These are phyloP conservation scores for Arxiozyma slooffiae DNA, from an alignment of 1,139 yeast species.

Conservation along the genomic window DNA sequence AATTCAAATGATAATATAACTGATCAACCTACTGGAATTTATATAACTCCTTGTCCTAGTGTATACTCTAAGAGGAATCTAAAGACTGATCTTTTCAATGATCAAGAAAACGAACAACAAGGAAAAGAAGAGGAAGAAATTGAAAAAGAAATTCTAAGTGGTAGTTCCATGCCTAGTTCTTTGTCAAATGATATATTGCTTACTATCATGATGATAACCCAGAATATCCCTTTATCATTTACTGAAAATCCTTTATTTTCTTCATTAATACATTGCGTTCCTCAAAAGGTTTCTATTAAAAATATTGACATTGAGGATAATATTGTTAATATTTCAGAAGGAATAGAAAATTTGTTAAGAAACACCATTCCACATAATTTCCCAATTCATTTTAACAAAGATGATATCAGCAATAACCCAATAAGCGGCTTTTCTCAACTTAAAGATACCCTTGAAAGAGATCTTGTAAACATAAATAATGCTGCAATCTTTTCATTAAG, in stretches of 20 bases:
- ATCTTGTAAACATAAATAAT: slow-evolving; percentile 1
- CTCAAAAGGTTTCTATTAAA: background rate
- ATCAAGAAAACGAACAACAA: background rate
- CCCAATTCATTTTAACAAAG: background rate
- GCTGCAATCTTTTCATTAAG: slow-evolving; percentile 9
- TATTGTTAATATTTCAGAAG: slow-evolving; percentile 3
- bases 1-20: background rate
- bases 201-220: slow-evolving; percentile 8
- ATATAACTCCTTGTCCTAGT: background rate
- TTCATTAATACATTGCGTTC: slow-evolving; percentile 3
- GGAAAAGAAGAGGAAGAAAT: background rate
- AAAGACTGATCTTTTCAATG: background rate
- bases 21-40: background rate
- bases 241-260: slow-evolving; percentile 5
- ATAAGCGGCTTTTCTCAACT: background rate
- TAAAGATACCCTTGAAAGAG: background rate
- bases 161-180: background rate
- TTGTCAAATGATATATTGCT: slow-evolving; percentile 1
- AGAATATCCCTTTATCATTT: slow-evolving; percentile 9
- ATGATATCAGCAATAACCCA: background rate
- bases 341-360: slow-evolving; percentile 4
- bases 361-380: slow-evolving; percentile 1
- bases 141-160: background rate
- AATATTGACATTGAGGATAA: slow-evolving; percentile 1
- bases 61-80: background rate